These are phyloP conservation scores for Penicillium sp. DNA, from an alignment of 2,329 filamentous ascomycete species.

Conservation along the genomic window DNA sequence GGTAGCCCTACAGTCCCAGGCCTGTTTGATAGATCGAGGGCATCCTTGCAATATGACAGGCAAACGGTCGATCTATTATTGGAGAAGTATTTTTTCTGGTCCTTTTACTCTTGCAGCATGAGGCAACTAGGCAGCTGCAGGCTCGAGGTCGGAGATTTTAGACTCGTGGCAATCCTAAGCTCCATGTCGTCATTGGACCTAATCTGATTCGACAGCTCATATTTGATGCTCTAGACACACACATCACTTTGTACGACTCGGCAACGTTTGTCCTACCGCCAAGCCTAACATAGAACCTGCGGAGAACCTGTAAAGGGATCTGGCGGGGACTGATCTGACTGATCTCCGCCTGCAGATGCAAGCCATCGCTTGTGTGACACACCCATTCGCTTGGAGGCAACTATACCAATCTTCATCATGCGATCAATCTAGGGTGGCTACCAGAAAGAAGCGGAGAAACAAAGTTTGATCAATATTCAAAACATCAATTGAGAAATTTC, in stretches of 20 bases:
- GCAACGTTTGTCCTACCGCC: neutral
- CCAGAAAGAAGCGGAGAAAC: neutral
- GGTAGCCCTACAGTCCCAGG: too few species aligned
- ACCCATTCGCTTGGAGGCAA: neutral
- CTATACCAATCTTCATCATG: neutral
- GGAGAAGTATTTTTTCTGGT: neutral
- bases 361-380: conserved; percentile 4
- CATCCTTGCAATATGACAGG: neutral
- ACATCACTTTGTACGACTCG: neutral
- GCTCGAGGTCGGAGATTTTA: conserved; percentile 4
- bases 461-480: neutral
- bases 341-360: conserved; percentile 19
- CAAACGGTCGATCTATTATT: neutral
- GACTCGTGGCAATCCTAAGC: conserved; percentile 1
- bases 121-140: neutral
- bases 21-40: neutral
- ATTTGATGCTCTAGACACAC: neutral
- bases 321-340: neutral
- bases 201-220: neutral
- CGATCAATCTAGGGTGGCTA: neutral
- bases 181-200: conserved; percentile 4
- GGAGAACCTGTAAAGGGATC: conserved; percentile 5
- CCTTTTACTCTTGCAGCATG: neutral
- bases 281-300: conserved; percentile 3
- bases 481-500: neutral